Conservation (phyloP, 352 stramenopile species). For the Phytophthora sp. region DNA sequence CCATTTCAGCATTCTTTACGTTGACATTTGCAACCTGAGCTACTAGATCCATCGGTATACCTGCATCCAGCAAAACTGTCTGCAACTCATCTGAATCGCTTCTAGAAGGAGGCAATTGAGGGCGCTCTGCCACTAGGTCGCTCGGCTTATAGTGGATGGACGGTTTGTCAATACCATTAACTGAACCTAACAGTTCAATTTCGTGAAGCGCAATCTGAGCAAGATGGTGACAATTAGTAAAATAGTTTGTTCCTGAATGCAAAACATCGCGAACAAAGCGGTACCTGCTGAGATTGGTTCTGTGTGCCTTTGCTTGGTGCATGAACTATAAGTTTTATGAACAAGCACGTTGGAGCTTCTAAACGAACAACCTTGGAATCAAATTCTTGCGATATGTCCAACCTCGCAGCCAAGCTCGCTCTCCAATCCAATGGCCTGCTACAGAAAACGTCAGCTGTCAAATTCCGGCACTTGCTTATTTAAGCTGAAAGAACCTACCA, state of each 20-base stretch:
- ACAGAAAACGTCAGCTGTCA: neutral
- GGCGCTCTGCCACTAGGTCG: too few relatives aligned
- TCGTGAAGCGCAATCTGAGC: slow-evolving; percentile 34
- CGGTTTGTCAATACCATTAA: neutral
- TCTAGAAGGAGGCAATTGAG: neutral
- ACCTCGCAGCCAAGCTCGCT: neutral
- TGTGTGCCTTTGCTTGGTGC: neutral
- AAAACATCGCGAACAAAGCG: neutral
- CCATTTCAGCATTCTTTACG: neutral
- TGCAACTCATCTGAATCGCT: slow-evolving; percentile 30
- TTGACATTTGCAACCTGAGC: slow-evolving; percentile 18
- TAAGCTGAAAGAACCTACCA: slow-evolving; percentile 33
- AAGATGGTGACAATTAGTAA: neutral
- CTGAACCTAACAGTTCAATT: slow-evolving; percentile 33
- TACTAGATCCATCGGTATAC: slow-evolving; percentile 42
- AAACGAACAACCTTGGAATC: slow-evolving; percentile 19
- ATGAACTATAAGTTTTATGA: slow-evolving; percentile 44
- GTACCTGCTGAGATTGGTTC: slow-evolving; percentile 30
- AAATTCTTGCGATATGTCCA: neutral
- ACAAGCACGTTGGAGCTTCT: slow-evolving; percentile 22
- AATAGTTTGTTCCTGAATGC: neutral
- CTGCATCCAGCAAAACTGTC: slow-evolving; percentile 36
- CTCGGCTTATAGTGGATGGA: too few relatives aligned
- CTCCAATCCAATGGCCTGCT: slow-evolving; percentile 23
- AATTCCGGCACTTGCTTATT: too few relatives aligned